These are phyloP conservation scores for Malus fusca DNA, from an alignment of 306 rosid genomes.

Conservation along the genomic window DNA sequence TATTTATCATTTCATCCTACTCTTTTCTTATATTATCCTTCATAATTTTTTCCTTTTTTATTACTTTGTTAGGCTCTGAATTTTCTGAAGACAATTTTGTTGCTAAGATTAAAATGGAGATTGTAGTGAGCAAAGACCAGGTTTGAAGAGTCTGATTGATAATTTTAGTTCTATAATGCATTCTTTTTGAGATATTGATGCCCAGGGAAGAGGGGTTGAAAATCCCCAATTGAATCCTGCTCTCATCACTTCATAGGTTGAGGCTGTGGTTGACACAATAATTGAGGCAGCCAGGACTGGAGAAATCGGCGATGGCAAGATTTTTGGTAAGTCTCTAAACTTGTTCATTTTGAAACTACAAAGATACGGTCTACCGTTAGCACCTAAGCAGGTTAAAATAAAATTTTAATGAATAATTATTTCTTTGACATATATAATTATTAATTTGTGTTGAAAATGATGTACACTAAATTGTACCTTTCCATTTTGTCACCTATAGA, in stretches of 20 bases:
- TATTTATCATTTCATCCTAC: neutral
- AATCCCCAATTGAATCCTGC: neutral
- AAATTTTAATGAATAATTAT: neutral
- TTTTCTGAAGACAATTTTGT: slow-evolving; percentile 79
- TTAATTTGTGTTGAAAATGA: neutral
- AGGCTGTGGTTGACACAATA: slow-evolving; percentile 61
- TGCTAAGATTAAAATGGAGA: slow-evolving; percentile 91
- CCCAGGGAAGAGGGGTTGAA: neutral
- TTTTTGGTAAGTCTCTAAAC: slow-evolving; percentile 54
- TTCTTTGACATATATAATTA: neutral
- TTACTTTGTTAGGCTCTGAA: slow-evolving; percentile 57
- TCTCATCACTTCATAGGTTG: slow-evolving; percentile 40
- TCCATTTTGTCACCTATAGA: neutral
- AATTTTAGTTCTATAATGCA: neutral
- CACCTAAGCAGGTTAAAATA: neutral
- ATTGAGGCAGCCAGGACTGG: slow-evolving; percentile 78
- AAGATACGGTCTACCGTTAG: neutral
- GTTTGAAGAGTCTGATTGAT: slow-evolving; percentile 27
- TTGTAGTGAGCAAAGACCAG: slow-evolving; percentile 79
- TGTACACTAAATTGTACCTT: neutral
- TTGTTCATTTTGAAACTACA: neutral
- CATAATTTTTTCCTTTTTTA: neutral
- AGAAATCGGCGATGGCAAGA: slow-evolving; percentile 96
- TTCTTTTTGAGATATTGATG: neutral
- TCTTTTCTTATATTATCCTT: neutral